Base-by-base conservation (phyloP, 2,329 filamentous ascomycete genomes). In the Neonectria faginata region DNA sequence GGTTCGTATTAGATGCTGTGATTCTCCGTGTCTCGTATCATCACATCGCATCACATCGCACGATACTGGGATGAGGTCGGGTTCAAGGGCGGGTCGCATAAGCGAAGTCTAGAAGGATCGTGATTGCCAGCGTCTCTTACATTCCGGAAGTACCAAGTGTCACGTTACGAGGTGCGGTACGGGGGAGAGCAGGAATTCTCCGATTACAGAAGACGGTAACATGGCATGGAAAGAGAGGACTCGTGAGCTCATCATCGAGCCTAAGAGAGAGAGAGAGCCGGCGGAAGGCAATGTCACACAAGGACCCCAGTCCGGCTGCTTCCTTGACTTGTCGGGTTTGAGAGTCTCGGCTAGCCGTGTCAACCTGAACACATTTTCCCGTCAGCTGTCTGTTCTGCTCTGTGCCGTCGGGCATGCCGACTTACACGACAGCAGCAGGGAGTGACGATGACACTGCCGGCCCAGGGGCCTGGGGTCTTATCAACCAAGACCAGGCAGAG, bases 391-490 rank as follows among this genome's bases (percentile, higher is more conserved):
- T 42, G 39, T 4, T 18, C 39, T 42, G 45, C 45, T n/a, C 25
- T 48, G 45, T 48, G 45, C 45, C 45, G 45, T 27, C 45, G 25
- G 14, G 22, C 22, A 48, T 29, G 45, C 25, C 45, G 48, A 33
- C 48, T 51, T 51, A 51, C 48, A 51, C 48, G 48, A 10, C 48
- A 51, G 48, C 27, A 48, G 25, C 45, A 48, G 45, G 25, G 45
- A 20, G 48, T 18, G 18, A n/a, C 16, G 31, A 33, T 33, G 27
- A 51, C 48, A 33, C 48, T 31, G 25, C 25, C 27, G 47, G 36
- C 8, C 27, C 48, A 31, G 12, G 20, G 29, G 31, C 48, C 48
- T n/a, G 48, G 48, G n/a, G 29, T 11, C 18, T 39, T 8, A 16
- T 25, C 22, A 22, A 10, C 44, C 44, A 16, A 39, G 36, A 16